Base-by-base conservation (phyloP, 371 early-diverging fungal genomes). In the Smittium culicis region DNA sequence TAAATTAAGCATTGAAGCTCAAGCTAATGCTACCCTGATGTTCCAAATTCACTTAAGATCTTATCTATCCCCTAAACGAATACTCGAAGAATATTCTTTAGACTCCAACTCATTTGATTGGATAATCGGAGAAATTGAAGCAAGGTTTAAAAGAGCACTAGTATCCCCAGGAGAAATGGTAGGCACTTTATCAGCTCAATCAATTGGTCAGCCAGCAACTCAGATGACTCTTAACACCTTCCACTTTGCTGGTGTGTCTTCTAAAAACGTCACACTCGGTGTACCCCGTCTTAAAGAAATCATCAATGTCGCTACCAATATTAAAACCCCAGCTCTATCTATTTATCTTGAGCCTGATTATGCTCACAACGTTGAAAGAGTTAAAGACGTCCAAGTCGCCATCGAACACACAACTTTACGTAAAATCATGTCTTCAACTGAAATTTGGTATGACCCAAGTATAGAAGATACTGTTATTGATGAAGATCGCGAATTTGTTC, bases 181-280 rank as follows among this genome's bases (percentile, higher is more conserved):
- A 33, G 99, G 99, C 35, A 96, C 96, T 14, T 82, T 99, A 70
- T 99, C 99, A 45, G 98, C 99, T 17, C 99, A 99, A 79, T 95
- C 96, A 57, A 98, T 99, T 80, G 99, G 99, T 79, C 99, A 99
- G 79, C 99, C 99, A 62, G 99, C 99, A 27, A 99, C 99, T 25
- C 99, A 99, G 76, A 99, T 99, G 99, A 99, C 99, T 29, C 79
- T 99, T 68, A 99, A 99, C 78, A 99, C 99, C 66, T 99, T 99
- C 92, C 99, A 99, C 82, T 89, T 88, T 79, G 99, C 99, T 69
- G 99, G 99, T 88, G 98, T 99, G 61, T 86, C 93, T 45, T 88
- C 89, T 71, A 94, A 94, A 80, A 96, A 94, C 73, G 97, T 98
- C 17, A 99, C 98, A 1, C 87, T 92, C 68, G 99, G 99, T 84